Conservation (phyloP, 805 yeast species). For the Candida tallmaniae region DNA sequence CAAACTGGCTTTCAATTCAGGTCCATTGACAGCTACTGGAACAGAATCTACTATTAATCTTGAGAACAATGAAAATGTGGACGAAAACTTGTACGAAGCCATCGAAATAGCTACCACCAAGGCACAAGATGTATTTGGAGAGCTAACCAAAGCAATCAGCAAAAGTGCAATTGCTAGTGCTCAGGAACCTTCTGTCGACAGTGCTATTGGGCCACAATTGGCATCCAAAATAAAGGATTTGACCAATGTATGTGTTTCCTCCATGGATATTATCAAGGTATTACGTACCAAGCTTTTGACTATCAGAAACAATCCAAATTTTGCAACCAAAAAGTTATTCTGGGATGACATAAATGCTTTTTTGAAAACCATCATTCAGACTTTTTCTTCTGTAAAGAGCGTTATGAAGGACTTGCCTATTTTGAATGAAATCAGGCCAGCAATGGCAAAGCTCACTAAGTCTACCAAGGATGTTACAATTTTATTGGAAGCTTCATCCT, state of each 20-base stretch:
- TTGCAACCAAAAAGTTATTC: slow-evolving; percentile 54
- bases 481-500: slow-evolving; percentile 55
- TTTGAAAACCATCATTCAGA: slow-evolving; percentile 75
- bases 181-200: slow-evolving; percentile 12
- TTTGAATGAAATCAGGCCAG: slow-evolving; percentile 72
- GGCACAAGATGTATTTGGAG: slow-evolving; percentile 75
- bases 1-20: too few species aligned
- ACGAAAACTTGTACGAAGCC: slow-evolving; percentile 62
- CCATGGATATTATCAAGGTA: slow-evolving; percentile 77
- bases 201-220: slow-evolving; percentile 33
- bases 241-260: slow-evolving; percentile 68
- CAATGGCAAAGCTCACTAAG: slow-evolving; percentile 76
- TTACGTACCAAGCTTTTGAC: slow-evolving; percentile 52
- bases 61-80: slow-evolving; percentile 46
- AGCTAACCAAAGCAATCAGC: slow-evolving; percentile 62
- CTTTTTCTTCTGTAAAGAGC: slow-evolving; percentile 76
- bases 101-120: slow-evolving; percentile 58
- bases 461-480: slow-evolving; percentile 90
- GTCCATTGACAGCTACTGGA: background rate
- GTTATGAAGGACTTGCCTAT: slow-evolving; percentile 80
- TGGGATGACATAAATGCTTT: slow-evolving; percentile 86
- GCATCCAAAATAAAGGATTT: slow-evolving; percentile 71
- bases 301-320: slow-evolving; percentile 44
- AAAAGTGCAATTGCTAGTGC: slow-evolving; percentile 55
- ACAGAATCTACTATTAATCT: slow-evolving; percentile 1